Percentiles rank a stretch among this genome's conserved stretches.
These are phyloP conservation scores for Ormosia semicastrata DNA, from an alignment of 306 rosid species.

Conservation along the genomic window DNA sequence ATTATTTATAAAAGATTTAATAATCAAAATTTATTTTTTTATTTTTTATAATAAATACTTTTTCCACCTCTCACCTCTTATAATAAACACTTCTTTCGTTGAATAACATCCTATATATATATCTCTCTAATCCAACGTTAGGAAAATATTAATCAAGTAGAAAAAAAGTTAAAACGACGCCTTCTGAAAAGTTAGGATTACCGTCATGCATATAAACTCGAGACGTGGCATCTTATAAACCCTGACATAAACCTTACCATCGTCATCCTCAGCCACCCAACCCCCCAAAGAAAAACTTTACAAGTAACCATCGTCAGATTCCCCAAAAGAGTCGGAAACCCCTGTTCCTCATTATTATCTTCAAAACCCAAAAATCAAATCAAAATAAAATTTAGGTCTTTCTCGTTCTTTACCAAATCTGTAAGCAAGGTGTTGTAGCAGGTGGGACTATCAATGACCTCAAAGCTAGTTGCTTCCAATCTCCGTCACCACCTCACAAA, in stretches of 20 bases:
- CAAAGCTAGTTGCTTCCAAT: slow-evolving; percentile 55
- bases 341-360: not conserved
- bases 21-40: no score
- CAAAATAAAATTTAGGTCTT: not conserved
- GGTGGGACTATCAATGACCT: slow-evolving; percentile 41
- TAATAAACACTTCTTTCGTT: no score
- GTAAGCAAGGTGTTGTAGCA: slow-evolving; percentile 1
- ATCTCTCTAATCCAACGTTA: no score
- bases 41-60: no score
- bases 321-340: not conserved
- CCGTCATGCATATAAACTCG: not conserved
- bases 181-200: not conserved
- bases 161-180: not conserved
- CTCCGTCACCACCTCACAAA: slow-evolving; percentile 42
- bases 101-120: no score
- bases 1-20: no score
- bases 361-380: not conserved
- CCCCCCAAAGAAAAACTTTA: no score
- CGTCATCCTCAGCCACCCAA: no score
- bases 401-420: not conserved
- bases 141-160: no score
- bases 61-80: no score
- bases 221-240: slow-evolving; percentile 25
- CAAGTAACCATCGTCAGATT: no score
- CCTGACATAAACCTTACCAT: not conserved